Evolutionary conservation across 78 protist genomes (phyloP).

Genomic region (Guillardia theta): DNA sequence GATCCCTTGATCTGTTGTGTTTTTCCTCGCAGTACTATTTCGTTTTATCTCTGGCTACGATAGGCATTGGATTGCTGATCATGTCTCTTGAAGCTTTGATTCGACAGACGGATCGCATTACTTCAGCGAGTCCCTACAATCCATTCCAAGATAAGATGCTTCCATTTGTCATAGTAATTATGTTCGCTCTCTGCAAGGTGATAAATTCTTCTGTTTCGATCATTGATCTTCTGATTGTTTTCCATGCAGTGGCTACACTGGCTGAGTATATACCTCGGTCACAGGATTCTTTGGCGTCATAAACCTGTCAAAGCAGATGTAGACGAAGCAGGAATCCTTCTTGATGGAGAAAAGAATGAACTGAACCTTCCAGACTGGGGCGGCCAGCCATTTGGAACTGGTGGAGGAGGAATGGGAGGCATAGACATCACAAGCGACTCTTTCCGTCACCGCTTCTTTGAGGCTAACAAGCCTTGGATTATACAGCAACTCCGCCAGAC

Average conservation of each 20-base stretch:
- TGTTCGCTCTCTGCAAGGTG: neutral
- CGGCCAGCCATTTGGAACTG: neutral
- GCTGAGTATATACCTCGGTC: neutral
- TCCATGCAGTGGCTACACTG: neutral
- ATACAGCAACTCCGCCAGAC: neutral
- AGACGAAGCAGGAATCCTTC: neutral
- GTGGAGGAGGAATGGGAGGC: neutral
- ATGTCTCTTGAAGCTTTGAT: neutral
- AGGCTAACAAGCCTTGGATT: conserved; percentile 13
- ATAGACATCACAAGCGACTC: neutral
- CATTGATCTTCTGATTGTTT: neutral
- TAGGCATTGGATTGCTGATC: neutral
- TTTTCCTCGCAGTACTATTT: conserved; percentile 44
- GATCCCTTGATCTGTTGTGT: neutral
- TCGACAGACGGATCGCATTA: neutral
- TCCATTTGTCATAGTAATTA: neutral
- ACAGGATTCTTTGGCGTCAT: neutral
- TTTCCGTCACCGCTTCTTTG: conserved; percentile 1
- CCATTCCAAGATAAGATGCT: neutral
- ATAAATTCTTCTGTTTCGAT: neutral
- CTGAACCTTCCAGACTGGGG: neutral
- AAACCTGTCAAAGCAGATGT: neutral
- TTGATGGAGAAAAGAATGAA: neutral
- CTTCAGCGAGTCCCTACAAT: neutral
- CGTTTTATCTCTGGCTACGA: neutral